A percentile compares a stretch with the other conserved stretches of the same genome.
phyloP scores from a whole-genome alignment of 306 rosid species.

The Quercus wislizeni region DNA sequence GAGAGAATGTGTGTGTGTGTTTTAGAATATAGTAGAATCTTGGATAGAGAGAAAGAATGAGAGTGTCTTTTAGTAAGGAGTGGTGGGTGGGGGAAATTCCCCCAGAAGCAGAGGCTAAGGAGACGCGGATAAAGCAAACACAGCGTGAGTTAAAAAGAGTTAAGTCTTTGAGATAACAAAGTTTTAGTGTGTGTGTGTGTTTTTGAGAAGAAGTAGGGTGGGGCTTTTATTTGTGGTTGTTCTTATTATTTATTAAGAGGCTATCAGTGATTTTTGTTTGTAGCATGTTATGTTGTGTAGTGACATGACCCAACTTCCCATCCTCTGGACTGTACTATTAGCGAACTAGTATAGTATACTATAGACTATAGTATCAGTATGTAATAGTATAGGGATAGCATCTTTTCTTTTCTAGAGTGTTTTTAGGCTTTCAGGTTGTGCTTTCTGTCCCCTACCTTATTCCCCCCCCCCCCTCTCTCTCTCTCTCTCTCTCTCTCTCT shows the following conservation, averaged over 20 bases:
- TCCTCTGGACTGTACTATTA: background rate
- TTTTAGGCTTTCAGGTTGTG: slow-evolving; percentile 6
- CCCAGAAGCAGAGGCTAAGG: slow-evolving; percentile 43
- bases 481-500: background rate
- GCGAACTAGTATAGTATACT: too few relatives aligned
- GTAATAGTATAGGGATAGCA: background rate
- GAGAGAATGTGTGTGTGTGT: background rate
- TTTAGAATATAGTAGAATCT: background rate
- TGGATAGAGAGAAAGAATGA: slow-evolving; percentile 1
- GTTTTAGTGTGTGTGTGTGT: background rate
- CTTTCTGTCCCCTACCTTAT: background rate
- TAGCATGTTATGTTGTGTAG: slow-evolving; percentile 5
- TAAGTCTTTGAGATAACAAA: background rate
- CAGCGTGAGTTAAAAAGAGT: background rate
- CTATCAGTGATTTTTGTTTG: background rate
- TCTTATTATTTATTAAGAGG: background rate
- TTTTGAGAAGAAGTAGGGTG: too few relatives aligned
- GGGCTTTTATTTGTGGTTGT: background rate
- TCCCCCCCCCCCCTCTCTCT: background rate
- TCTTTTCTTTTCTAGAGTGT: background rate
- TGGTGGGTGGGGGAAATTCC: slow-evolving; percentile 23
- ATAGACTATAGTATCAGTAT: too few relatives aligned
- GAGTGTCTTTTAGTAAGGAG: background rate
- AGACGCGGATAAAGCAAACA: slow-evolving; percentile 30
- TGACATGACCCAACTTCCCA: slow-evolving; percentile 5